Conservation (phyloP, 176 grass and related monocot genomes). For the Avena insularis region DNA sequence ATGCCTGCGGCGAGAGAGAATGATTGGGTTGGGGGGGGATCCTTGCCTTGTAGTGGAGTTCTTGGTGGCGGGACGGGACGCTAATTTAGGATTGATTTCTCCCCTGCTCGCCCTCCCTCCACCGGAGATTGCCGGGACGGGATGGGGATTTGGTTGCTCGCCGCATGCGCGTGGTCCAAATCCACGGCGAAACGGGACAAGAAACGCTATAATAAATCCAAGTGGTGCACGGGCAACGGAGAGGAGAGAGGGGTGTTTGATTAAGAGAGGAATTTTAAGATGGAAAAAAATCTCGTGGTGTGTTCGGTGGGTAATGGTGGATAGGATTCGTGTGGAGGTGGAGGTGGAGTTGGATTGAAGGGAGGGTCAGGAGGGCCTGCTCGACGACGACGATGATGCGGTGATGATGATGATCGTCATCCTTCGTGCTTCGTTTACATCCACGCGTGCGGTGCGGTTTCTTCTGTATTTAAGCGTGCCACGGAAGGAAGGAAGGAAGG, state of each 20-base stretch:
- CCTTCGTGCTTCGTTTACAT: neutral
- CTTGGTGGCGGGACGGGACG: constrained; percentile 42
- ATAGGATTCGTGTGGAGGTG: constrained; percentile 43
- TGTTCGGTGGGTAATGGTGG: constrained; percentile 47
- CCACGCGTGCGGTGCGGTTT: constrained; percentile 40
- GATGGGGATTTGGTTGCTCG: constrained; percentile 24
- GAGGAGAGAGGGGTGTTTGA: constrained; percentile 6
- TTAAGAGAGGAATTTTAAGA: constrained; percentile 34
- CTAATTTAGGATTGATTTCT: constrained; percentile 41
- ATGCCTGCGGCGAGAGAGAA: constrained; percentile 42
- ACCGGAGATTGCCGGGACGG: constrained; percentile 30
- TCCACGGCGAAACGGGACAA: constrained; percentile 7
- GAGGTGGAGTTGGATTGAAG: constrained; percentile 92
- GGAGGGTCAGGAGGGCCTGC: constrained; percentile 54
- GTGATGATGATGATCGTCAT: constrained; percentile 37
- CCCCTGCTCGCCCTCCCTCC: constrained; percentile 12
- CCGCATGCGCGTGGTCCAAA: constrained; percentile 58
- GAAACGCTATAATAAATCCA: neutral
- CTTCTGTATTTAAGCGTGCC: constrained; percentile 30
- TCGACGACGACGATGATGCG: neutral
- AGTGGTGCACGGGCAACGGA: constrained; percentile 24
- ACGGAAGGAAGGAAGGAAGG: neutral
- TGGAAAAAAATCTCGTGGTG: constrained; percentile 23
- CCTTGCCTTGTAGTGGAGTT: constrained; percentile 44
- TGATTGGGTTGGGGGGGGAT: constrained; percentile 34